Evolutionary conservation across 2,329 filamentous ascomycete genomes (phyloP).

Genomic region (Trematosphaeria pertusa): DNA sequence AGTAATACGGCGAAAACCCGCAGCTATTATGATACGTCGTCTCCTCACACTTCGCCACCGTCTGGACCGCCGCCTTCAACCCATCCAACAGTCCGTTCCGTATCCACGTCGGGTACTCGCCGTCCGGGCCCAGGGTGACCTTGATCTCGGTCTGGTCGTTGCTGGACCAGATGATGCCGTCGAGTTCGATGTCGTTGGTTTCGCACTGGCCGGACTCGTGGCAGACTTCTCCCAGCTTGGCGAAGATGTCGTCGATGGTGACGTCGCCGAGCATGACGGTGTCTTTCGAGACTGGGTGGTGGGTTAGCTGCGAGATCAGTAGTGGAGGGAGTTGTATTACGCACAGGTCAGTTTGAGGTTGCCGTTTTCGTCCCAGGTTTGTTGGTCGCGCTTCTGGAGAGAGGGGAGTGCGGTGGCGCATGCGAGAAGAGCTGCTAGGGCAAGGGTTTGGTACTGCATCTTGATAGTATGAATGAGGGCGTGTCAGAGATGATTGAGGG

Average conservation of each 20-base stretch:
- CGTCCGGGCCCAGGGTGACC: constrained; percentile 18
- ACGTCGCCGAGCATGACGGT: constrained; percentile 18
- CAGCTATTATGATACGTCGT: constrained; percentile 14
- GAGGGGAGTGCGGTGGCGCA: too few species aligned
- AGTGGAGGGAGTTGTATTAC: too few species aligned
- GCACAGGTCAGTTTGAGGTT: constrained; percentile 30
- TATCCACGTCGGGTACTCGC: constrained; percentile 20
- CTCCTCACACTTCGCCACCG: constrained; percentile 15
- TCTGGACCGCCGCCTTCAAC: constrained; percentile 11
- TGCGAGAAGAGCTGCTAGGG: too few species aligned
- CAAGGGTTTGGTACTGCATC: too few species aligned
- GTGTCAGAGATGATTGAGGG: too few species aligned
- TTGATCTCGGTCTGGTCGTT: constrained; percentile 4
- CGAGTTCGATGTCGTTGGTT: constrained; percentile 22
- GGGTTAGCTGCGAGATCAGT: too few species aligned
- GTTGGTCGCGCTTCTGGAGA: too few species aligned
- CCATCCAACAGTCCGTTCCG: constrained; percentile 22
- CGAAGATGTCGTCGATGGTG: constrained; percentile 20
- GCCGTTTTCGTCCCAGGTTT: too few species aligned
- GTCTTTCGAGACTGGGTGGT: constrained; percentile 38
- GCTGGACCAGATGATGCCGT: constrained; percentile 4
- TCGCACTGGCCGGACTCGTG: constrained; percentile 24
- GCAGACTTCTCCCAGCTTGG: constrained; percentile 14
- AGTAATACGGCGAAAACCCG: not conserved
- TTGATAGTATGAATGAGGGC: too few species aligned